Evolutionary conservation across 805 yeast genomes (phyloP).

Genomic region (Yamadazyma nakazawae): DNA sequence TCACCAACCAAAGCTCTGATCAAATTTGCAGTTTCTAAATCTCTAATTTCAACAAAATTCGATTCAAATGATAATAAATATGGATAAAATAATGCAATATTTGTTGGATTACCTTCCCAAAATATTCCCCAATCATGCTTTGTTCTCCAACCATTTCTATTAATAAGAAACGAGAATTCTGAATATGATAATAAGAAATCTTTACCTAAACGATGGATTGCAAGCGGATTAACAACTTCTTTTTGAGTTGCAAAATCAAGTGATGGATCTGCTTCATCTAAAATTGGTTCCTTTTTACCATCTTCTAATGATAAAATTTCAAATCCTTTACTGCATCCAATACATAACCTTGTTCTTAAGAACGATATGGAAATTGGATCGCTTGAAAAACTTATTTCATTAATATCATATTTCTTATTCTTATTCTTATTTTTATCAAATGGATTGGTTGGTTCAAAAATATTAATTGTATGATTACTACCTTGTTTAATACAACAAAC

Average conservation of each 20-base stretch:
- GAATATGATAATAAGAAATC: conserved; percentile 87
- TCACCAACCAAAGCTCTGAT: conserved; percentile 90
- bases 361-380: conserved; percentile 93
- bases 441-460: conserved; percentile 87
- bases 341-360: conserved; percentile 81
- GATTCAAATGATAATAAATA: conserved; percentile 87
- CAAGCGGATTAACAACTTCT: conserved; percentile 79
- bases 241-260: conserved; percentile 86
- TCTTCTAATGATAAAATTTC: conserved; percentile 87
- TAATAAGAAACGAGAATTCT: conserved; percentile 92
- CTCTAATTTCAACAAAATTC: conserved; percentile 86
- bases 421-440: conserved; percentile 56
- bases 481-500: conserved; percentile 86
- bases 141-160: conserved; percentile 94
- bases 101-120: conserved; percentile 96
- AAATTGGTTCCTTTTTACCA: conserved; percentile 78
- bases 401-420: conserved; percentile 57
- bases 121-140: conserved; percentile 89
- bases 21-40: conserved; percentile 82
- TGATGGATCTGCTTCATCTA: conserved; percentile 98
- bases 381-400: conserved; percentile 77
- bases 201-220: conserved; percentile 84
- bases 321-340: conserved; percentile 95
- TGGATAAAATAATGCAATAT: conserved; percentile 92
- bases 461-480: conserved; percentile 75